Evolutionary conservation across 192 early-diverging fungal species (phyloP).

Genomic region (Pecoramyces ruminantium): DNA sequence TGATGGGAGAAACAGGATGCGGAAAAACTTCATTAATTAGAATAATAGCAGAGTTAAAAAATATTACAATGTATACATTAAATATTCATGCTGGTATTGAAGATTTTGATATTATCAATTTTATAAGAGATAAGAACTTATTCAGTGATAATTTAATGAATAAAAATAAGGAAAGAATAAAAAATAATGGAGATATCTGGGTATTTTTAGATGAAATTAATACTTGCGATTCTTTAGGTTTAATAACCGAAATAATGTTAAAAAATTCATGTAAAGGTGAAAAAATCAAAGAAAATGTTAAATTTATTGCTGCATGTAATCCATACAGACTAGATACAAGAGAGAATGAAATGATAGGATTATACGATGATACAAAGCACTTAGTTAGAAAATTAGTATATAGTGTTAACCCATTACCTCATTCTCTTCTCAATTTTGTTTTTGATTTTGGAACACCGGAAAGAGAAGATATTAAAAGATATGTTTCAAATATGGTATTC

Average conservation of each 20-base stretch:
- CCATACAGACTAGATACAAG: neutral
- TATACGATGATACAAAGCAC: neutral
- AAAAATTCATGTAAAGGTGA: neutral
- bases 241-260: neutral
- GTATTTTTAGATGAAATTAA: neutral
- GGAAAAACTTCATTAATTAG: neutral
- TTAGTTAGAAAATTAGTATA: neutral
- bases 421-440: neutral
- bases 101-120: neutral
- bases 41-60: neutral
- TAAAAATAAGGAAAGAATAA: neutral
- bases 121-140: neutral
- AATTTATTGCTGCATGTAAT: neutral
- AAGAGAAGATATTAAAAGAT: neutral
- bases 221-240: neutral
- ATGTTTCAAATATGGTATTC: neutral
- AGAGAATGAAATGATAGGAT: neutral
- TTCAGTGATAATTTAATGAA: neutral
- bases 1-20: neutral
- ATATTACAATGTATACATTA: neutral
- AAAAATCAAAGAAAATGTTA: neutral
- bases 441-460: neutral
- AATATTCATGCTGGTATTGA: neutral
- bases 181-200: neutral
- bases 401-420: neutral